Evolutionary conservation across 2,329 filamentous ascomycete species (phyloP), one percentile per base, ranked within the genome.

Genomic region (Aspergillus tamarii): DNA sequence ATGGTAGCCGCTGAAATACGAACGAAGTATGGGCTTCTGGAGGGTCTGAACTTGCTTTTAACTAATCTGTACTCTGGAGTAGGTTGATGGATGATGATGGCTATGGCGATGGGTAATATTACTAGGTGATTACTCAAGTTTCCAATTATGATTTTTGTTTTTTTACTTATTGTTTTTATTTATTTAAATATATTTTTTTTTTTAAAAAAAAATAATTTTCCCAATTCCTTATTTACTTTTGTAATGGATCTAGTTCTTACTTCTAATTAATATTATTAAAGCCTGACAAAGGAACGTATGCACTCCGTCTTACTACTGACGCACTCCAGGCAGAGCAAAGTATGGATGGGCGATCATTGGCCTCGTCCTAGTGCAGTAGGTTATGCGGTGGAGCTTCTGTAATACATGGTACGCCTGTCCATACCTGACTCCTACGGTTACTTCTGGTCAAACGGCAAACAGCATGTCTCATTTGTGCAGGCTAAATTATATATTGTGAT

Each of bases 71-170:
- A 43, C 12, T 36, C 34, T 14, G 34, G 34, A 36, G 34, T 36
- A 43, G 41, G 19, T 43, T 30, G 59, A 41, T 26, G 14, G 34
- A 60, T 48, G 58, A 48, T 36, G 23, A 34, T 26, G 46, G 48
- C 26, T 21, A 50, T 30, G 14, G 53, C n/a, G 12, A 21, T 32
- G 36, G 50, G 57, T 50, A 59, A 26, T 59, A 52, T 59, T 50
- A 59, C 28, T 60, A 36, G 48, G 54, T 45, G 45, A 43, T 63
- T 63, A 64, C 57, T 57, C 48, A 50, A 30, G 26, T 26, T 32
- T 46, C 21, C 23, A 39, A 26, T 59, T 53, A 50, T 36, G 26
- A 32, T 56, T 53, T 30, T 52, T 52, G 4, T 58, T 53, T 36
- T 46, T 55, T 43, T 53, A 45, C 34, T 45, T 57, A 32, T 61